Conservation (phyloP, 768 basidiomycete species). For the Pisolithus orientalis region DNA sequence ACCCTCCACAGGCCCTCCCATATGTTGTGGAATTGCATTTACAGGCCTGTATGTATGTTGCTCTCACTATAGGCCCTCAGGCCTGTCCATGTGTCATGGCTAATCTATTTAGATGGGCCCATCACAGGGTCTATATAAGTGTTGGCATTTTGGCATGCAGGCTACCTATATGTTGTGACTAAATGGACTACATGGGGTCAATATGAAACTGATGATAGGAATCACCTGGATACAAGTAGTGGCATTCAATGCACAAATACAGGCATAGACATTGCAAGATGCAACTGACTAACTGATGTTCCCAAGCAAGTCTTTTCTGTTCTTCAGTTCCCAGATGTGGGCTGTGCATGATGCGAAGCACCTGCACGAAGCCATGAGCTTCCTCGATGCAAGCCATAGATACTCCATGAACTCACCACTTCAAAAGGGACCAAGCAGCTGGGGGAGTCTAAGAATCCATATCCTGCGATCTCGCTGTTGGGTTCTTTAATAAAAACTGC, state of each 20-base stretch:
- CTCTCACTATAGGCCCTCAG: too few relatives aligned
- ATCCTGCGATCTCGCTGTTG: constrained; percentile 48
- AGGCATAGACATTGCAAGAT: background rate
- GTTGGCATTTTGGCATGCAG: too few relatives aligned
- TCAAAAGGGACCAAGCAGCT: constrained; percentile 60
- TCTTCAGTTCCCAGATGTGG: constrained; percentile 35
- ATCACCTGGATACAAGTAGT: constrained; percentile 26
- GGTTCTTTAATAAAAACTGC: constrained; percentile 45
- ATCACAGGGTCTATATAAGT: too few relatives aligned
- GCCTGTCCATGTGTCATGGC: too few relatives aligned
- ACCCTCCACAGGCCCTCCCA: too few relatives aligned
- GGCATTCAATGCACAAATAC: background rate
- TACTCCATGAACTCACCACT: constrained; percentile 40
- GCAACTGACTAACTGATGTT: constrained; percentile 37
- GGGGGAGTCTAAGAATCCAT: constrained; percentile 42
- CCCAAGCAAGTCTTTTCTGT: constrained; percentile 44
- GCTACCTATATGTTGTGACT: too few relatives aligned
- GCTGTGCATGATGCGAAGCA: constrained; percentile 55
- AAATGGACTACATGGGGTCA: too few relatives aligned
- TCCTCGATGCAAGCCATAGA: background rate
- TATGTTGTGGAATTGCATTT: too few relatives aligned
- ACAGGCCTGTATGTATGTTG: too few relatives aligned
- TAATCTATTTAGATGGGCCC: too few relatives aligned
- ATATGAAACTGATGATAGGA: constrained; percentile 61
- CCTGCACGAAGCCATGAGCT: constrained; percentile 28